Conservation (phyloP, 805 yeast genomes). For the Candida pseudofarinosa region DNA sequence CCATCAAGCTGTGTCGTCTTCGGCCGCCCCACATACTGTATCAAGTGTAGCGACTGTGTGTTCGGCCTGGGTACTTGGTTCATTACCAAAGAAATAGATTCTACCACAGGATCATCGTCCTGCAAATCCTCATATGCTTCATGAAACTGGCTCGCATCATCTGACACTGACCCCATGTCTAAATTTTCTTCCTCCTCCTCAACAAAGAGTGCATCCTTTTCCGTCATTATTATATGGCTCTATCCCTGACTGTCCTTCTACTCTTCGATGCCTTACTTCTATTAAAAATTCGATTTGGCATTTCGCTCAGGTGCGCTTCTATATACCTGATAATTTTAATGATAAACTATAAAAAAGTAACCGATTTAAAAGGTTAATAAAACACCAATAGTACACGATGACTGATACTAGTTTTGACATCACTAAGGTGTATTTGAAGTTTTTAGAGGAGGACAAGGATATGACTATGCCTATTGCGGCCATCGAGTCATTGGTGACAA, state of each 20-base stretch:
- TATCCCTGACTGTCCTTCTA: background rate
- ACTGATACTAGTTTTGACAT: constrained; percentile 57
- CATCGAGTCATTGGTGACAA: constrained; percentile 85
- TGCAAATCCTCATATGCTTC: constrained; percentile 9
- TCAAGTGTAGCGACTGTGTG: constrained; percentile 29
- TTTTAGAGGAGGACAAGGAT: constrained; percentile 85
- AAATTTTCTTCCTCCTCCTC: constrained; percentile 24
- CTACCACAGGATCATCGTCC: constrained; percentile 35
- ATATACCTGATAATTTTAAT: background rate
- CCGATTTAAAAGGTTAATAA: background rate
- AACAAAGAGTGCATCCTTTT: constrained; percentile 11
- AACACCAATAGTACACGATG: constrained; percentile 1
- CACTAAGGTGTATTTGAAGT: constrained; percentile 71
- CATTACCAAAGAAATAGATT: constrained; percentile 33
- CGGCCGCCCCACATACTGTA: constrained; percentile 55
- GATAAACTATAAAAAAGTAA: background rate
- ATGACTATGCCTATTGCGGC: constrained; percentile 99
- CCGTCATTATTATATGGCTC: background rate
- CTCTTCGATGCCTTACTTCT: background rate
- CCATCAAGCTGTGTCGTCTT: constrained; percentile 35
- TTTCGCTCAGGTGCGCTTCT: background rate
- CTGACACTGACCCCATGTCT: constrained; percentile 8
- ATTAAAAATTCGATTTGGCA: background rate
- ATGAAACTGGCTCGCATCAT: constrained; percentile 8
- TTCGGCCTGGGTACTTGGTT: constrained; percentile 19